phyloP scores from a whole-genome alignment of 1,284 basidiomycete genomes.

The Apiotrichum gracile region DNA sequence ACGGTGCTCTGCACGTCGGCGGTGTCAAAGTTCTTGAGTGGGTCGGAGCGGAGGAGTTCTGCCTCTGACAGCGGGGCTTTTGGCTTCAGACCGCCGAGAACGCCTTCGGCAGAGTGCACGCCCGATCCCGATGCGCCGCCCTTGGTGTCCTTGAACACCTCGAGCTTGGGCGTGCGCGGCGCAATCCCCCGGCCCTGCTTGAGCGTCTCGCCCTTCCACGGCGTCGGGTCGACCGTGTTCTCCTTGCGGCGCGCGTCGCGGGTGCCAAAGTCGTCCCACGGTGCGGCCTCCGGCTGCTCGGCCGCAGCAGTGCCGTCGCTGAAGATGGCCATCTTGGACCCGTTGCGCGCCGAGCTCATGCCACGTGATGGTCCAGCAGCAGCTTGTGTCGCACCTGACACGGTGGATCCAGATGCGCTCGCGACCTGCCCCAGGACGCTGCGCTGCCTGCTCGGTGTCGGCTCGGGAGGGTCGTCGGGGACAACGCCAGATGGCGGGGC shows the following conservation, averaged over 20 bases:
- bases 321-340: conserved; percentile 49
- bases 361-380: conserved; percentile 1
- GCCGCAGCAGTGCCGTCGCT: conserved; percentile 28
- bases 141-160: conserved; percentile 49
- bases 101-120: conserved; percentile 37
- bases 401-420: conserved; percentile 1
- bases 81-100: conserved; percentile 33
- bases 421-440: conserved; percentile 27
- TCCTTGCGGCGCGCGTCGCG: conserved; percentile 50
- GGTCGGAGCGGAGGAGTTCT: conserved; percentile 54
- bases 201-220: conserved; percentile 51
- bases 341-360: conserved; percentile 32
- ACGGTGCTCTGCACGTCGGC: conserved; percentile 23
- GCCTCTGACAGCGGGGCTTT: conserved; percentile 44
- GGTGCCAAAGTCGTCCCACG: conserved; percentile 52
- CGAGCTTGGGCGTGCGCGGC: conserved; percentile 49
- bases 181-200: conserved; percentile 39
- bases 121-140: not conserved
- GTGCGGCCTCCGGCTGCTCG: conserved; percentile 22
- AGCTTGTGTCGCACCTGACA: conserved; percentile 2
- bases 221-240: conserved; percentile 49
- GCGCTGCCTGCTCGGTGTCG: not conserved
- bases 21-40: conserved; percentile 52
- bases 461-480: conserved; percentile 33
- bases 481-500: conserved; percentile 39